Evolutionary conservation across 352 stramenopile genomes (phyloP).

Genomic region (Phytophthora meadii): DNA sequence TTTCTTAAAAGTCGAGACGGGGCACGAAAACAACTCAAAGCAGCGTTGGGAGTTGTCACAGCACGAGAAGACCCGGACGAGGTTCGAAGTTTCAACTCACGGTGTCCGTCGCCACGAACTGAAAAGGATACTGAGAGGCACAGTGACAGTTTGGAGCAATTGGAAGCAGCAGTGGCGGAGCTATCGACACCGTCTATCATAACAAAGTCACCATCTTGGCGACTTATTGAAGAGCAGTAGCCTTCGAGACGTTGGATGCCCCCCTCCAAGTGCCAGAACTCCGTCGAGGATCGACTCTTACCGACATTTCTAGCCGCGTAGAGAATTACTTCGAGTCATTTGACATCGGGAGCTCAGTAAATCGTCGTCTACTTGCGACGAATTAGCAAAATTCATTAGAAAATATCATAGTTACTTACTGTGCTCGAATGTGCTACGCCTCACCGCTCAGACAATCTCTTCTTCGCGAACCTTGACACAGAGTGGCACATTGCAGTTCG

Average conservation of each 20-base stretch:
- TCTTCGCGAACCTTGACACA: slow-evolving; percentile 50
- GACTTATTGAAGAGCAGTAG: neutral
- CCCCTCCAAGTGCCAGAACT: too few species aligned
- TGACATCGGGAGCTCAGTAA: too few species aligned
- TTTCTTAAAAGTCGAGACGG: slow-evolving; percentile 42
- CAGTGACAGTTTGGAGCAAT: slow-evolving; percentile 23
- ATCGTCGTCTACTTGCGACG: too few species aligned
- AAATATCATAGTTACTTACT: slow-evolving; percentile 18
- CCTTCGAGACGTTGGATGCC: neutral
- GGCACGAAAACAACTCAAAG: slow-evolving; percentile 44
- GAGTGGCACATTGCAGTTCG: slow-evolving; percentile 50
- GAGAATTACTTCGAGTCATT: too few species aligned
- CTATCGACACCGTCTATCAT: slow-evolving; percentile 3
- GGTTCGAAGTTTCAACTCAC: slow-evolving; percentile 17
- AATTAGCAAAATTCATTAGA: too few species aligned
- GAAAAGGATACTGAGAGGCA: neutral
- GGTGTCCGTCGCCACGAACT: slow-evolving; percentile 3
- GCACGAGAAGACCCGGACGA: slow-evolving; percentile 14
- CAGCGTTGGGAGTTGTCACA: slow-evolving; percentile 13
- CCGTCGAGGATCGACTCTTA: too few species aligned
- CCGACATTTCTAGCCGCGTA: too few species aligned
- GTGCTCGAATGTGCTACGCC: neutral
- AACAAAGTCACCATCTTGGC: too few species aligned
- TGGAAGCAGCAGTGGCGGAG: slow-evolving; percentile 23
- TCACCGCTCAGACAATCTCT: slow-evolving; percentile 50